Evolutionary conservation across 345 rosid genomes (phyloP), one percentile per base, ranked within the genome.

Genomic region (Triadica sebifera): DNA sequence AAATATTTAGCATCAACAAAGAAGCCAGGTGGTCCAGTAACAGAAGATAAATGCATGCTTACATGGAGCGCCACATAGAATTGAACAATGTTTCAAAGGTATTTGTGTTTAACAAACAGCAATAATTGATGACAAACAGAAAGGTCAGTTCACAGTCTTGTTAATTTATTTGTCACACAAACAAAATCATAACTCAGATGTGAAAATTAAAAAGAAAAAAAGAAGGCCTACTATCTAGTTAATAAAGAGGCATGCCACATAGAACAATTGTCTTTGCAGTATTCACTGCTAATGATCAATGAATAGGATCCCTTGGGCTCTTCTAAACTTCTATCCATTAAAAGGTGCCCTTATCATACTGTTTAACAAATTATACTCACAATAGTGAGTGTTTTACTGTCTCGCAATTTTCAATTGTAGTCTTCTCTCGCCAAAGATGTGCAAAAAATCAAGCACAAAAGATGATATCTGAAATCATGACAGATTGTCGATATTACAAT

Each of bases 21-120:
- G 65, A 71, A 64, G 55, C 67, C 20, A 64, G 8, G 15, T 46
- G 55, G 43, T 77, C 47, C 75, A 67, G 15, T 67, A 13, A 71
- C 16, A 66, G 29, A 45, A 74, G 50, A 8, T 45, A 15, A 25
- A 75, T 34, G 0, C 16, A 68, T 55, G 12, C 63, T 25, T 17
- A 39, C 13, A 22, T 50, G 49, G 16, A 70, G 65, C 74, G 0
- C 24, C 56, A 61, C 58, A 74, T 5, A 37, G n/a, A 62, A 47
- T 29, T 71, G 6, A 29, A 17, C 46, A 13, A 60, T 61, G 11
- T 9, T 3, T 62, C 3, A 19, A 17, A 55, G 50, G 13, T 50
- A 43, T 29, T 29, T 29, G 34, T 29, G 34, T 55, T 25, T 22
- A 58, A 8, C 4, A 20, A 57, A 20, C 34, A 58, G 34, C 34